phyloP scores from a whole-genome alignment of 73 alveolate genomes.

The Blepharisma stoltei region DNA sequence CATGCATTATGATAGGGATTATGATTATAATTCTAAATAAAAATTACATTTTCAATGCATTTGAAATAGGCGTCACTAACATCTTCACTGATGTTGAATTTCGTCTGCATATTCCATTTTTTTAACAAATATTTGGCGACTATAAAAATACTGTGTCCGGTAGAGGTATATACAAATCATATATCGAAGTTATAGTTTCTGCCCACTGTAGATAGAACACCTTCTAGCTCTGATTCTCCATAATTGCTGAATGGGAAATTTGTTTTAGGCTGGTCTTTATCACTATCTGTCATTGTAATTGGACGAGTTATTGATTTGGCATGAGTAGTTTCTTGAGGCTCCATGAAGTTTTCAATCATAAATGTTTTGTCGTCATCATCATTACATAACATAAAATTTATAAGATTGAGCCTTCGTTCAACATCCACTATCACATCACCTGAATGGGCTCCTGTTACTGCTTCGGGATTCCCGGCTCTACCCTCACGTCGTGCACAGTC shows the following conservation, averaged over 20 bases:
- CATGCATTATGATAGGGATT: slow-evolving; percentile 32
- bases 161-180: background rate
- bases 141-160: background rate
- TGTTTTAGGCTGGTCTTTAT: background rate
- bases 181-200: slow-evolving; percentile 31
- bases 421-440: too few species aligned
- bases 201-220: slow-evolving; percentile 5
- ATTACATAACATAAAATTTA: too few species aligned
- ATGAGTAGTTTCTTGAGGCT: background rate
- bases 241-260: background rate
- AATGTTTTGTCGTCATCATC: background rate
- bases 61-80: background rate
- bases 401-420: too few species aligned
- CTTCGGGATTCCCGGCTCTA: too few species aligned
- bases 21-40: slow-evolving; percentile 25
- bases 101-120: background rate
- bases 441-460: too few species aligned
- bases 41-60: background rate
- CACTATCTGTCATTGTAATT: background rate
- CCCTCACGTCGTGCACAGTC: too few species aligned
- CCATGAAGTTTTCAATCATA: slow-evolving; percentile 7
- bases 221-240: background rate
- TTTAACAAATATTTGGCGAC: background rate
- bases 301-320: background rate
- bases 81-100: background rate